These are phyloP conservation scores for Trichophyton rubrum DNA, from an alignment of 2,329 filamentous ascomycete genomes.

Conservation along the genomic window DNA sequence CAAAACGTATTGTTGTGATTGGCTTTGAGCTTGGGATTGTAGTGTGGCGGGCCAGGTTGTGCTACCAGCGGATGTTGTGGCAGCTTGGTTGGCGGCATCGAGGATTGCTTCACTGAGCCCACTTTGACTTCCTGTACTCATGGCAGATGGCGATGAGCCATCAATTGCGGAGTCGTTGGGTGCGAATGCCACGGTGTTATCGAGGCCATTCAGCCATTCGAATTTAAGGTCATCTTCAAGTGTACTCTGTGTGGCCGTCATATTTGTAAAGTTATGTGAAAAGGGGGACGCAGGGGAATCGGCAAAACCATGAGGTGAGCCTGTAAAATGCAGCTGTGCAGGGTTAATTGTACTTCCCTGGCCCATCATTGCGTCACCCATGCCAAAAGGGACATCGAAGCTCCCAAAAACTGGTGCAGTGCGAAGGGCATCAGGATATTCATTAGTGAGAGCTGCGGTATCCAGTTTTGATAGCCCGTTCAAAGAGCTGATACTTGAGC, in stretches of 20 bases:
- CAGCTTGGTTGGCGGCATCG: conserved; percentile 57
- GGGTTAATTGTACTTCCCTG: conserved; percentile 50
- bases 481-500: conserved; percentile 40
- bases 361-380: conserved; percentile 59
- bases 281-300: conserved; percentile 33
- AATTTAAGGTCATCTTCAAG: conserved; percentile 60
- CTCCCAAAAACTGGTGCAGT: conserved; percentile 66
- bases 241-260: conserved; percentile 42
- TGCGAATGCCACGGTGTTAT: conserved; percentile 60
- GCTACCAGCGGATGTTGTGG: conserved; percentile 38
- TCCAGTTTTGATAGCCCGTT: conserved; percentile 72
- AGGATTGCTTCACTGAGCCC: conserved; percentile 84
- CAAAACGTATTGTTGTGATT: conserved; percentile 56
- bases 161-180: conserved; percentile 71
- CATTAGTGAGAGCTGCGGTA: conserved; percentile 58
- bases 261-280: conserved; percentile 32
- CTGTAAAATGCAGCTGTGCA: conserved; percentile 44
- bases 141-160: conserved; percentile 86
- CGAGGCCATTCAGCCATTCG: conserved; percentile 75
- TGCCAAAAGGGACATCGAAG: conserved; percentile 53
- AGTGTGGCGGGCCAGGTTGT: conserved; percentile 56
- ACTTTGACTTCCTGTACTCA: conserved; percentile 88
- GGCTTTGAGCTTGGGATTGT: conserved; percentile 55
- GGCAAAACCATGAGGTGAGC: conserved; percentile 49
- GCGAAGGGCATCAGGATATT: conserved; percentile 55